These are phyloP conservation scores for Seiridium cupressi DNA, from an alignment of 2,329 filamentous ascomycete genomes.

Conservation along the genomic window DNA sequence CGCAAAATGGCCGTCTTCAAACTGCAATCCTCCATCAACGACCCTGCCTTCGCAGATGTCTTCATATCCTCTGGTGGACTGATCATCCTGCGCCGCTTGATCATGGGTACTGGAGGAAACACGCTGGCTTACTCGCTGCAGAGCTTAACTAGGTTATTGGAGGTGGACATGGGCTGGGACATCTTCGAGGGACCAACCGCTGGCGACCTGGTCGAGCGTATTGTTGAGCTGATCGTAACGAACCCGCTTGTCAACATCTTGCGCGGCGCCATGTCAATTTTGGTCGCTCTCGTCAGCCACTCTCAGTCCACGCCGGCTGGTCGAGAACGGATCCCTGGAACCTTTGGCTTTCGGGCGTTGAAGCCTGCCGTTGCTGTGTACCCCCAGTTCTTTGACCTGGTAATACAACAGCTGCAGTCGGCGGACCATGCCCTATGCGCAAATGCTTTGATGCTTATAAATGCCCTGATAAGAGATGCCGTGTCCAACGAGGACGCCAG, in stretches of 20 bases:
- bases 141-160: conserved; percentile 80
- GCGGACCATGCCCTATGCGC: conserved; percentile 95
- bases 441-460: conserved; percentile 92
- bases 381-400: conserved; percentile 90
- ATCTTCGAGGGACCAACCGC: conserved; percentile 65
- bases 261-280: conserved; percentile 92
- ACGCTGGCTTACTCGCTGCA: conserved; percentile 94
- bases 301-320: conserved; percentile 58
- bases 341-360: conserved; percentile 85
- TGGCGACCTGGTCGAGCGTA: conserved; percentile 68
- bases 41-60: conserved; percentile 93
- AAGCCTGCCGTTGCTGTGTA: conserved; percentile 90
- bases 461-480: conserved; percentile 89
- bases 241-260: conserved; percentile 97
- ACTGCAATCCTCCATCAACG: conserved; percentile 90
- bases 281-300: conserved; percentile 89
- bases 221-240: conserved; percentile 90
- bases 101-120: conserved; percentile 84
- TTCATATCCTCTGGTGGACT: conserved; percentile 91
- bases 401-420: conserved; percentile 87
- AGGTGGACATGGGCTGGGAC: conserved; percentile 98
- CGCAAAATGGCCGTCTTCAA: conserved; percentile 99
- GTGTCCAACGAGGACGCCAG: conserved; percentile 63
- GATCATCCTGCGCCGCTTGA: conserved; percentile 75
- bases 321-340: conserved; percentile 46